Conservation (phyloP, 495 filamentous ascomycete genomes). For the Hypomontagnella submonticulosa region DNA sequence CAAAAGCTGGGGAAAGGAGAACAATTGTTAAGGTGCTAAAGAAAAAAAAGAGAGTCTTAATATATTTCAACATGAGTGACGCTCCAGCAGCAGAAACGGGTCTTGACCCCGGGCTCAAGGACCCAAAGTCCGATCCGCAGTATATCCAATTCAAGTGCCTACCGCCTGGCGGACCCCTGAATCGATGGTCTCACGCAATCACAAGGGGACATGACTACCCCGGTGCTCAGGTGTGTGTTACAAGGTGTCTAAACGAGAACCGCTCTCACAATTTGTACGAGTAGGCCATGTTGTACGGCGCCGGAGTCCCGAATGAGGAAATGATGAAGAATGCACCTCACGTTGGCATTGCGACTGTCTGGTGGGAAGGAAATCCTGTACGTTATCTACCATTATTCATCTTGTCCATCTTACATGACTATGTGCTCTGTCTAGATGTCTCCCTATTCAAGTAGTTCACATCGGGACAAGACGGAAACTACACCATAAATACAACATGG, state of each 20-base stretch:
- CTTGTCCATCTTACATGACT: slow-evolving; percentile 12
- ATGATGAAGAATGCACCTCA: slow-evolving; percentile 92
- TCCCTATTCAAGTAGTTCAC: no score
- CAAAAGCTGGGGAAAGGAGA: no score
- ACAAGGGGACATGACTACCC: slow-evolving; percentile 86
- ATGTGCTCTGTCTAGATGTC: not conserved
- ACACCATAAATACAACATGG: no score
- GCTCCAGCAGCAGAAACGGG: slow-evolving; percentile 22
- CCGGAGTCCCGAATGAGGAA: slow-evolving; percentile 83
- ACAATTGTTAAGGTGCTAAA: no score
- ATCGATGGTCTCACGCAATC: slow-evolving; percentile 60
- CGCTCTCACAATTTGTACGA: slow-evolving; percentile 21
- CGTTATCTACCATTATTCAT: slow-evolving; percentile 34
- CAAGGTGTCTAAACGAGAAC: not conserved
- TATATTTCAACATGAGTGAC: slow-evolving; percentile 30
- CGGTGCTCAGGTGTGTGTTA: slow-evolving; percentile 79
- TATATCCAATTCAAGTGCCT: slow-evolving; percentile 59
- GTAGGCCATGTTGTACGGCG: slow-evolving; percentile 95
- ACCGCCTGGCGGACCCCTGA: slow-evolving; percentile 56
- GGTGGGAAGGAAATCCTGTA: slow-evolving; percentile 96
- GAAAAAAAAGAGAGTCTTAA: not conserved
- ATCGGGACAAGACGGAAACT: no score
- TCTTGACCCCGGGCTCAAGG: slow-evolving; percentile 15
- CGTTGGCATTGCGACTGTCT: slow-evolving; percentile 88
- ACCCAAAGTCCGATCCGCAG: slow-evolving; percentile 54